Percentiles rank a stretch among this genome's conserved stretches.
These are phyloP conservation scores for Dovyalis caffra DNA, from an alignment of 345 rosid genomes.

Conservation along the genomic window DNA sequence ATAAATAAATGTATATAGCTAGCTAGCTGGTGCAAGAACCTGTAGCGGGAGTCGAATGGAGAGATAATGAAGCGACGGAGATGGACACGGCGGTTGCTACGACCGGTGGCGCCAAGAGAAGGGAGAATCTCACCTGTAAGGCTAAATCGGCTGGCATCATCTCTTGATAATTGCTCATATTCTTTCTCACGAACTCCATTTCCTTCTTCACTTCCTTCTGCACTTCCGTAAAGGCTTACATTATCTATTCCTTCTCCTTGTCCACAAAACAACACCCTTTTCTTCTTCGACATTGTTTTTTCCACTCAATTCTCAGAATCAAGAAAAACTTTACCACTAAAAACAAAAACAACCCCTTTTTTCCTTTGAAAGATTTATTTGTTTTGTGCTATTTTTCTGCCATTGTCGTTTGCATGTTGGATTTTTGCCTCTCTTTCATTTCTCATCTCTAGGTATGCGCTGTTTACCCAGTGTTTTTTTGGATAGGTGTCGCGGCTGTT, in stretches of 20 bases:
- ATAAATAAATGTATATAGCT: too few species aligned
- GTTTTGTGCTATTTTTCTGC: not conserved
- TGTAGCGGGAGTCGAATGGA: slow-evolving; percentile 66
- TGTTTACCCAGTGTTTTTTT: not conserved
- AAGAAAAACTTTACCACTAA: not conserved
- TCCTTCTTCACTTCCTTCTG: not conserved
- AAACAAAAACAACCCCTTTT: not conserved
- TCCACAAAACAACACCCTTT: slow-evolving; percentile 9
- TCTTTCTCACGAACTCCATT: not conserved
- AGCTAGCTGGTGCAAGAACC: slow-evolving; percentile 32
- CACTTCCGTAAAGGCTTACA: not conserved
- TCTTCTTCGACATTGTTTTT: not conserved
- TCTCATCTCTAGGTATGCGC: not conserved
- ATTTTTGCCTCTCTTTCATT: not conserved
- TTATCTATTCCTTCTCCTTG: not conserved
- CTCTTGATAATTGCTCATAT: slow-evolving; percentile 27
- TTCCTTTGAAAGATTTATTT: not conserved
- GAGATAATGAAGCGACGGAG: slow-evolving; percentile 60
- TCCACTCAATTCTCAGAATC: not conserved
- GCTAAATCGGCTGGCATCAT: slow-evolving; percentile 61
- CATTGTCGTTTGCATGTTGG: not conserved
- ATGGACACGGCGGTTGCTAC: slow-evolving; percentile 33
- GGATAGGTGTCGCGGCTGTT: too few species aligned
- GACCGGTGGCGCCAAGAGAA: slow-evolving; percentile 58
- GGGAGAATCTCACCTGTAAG: slow-evolving; percentile 63